Evolutionary conservation across 176 grass and related monocot species (phyloP), one percentile per base, ranked within the genome.

Genomic region (Raddia distichophylla): DNA sequence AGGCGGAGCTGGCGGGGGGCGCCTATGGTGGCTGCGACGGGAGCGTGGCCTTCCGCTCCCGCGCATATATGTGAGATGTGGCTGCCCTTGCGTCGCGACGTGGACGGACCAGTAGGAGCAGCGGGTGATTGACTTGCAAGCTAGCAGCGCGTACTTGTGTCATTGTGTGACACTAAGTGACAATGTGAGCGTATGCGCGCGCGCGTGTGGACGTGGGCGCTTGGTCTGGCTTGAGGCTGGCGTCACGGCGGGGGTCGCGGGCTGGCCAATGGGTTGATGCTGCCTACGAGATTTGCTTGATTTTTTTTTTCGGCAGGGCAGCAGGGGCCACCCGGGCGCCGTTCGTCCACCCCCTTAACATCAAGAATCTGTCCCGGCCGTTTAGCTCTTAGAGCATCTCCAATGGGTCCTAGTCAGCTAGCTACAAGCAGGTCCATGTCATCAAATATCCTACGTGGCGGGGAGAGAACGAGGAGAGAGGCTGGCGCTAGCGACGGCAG

Each of bases 11-110:
- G 17, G 16, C 0, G 46, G 14, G 14, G 37, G 16, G 27, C 6
- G 53, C 64, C 71, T 89, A 90, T 82, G 88, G 88, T 86, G 79
- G 73, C 65, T n/a, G 79, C 67, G 83, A 77, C 34, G 67, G 84
- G 79, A 90, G 88, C 88, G 88, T 90, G 83, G 83, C 83, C 74
- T 77, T 72, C 65, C 13, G 62, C 71, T 10, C 7, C 62, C 20
- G 11, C 22, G 48, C 12, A n/a, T 73, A 54, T 63, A 47, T 86
- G 88, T n/a, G n/a, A n/a, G n/a, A n/a, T n/a, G n/a, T 86, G 88
- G 88, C 53, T 86, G 79, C 73, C 73, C 60, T 81, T 44, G 73
- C 83, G 67, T 43, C 73, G 59, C 88, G 73, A 86, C 83, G 88
- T 90, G 73, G 83, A 69, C 78, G 73, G 77, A 51, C 72, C 50